Base-by-base conservation (phyloP, 495 filamentous ascomycete species). In the Neurospora discreta region DNA sequence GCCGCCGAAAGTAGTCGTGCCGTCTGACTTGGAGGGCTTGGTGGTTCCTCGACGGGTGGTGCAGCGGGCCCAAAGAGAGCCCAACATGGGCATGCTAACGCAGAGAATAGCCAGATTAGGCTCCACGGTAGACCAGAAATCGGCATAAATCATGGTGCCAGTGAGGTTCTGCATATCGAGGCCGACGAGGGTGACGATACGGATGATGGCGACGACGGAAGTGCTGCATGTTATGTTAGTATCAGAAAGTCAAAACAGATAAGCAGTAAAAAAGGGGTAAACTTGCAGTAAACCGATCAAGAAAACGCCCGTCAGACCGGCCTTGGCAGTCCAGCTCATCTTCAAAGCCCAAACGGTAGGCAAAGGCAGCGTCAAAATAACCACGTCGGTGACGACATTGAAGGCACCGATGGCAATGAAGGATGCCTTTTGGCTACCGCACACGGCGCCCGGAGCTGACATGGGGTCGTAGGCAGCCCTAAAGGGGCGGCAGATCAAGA, bases 51-150 rank as follows among this genome's bases (percentile, higher is more conserved):
- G 44, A 68, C 69, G 73, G 1, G 67, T 40, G 16, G 68, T 42
- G 39, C 73, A 76, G 16, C 73, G 71, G 3, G 75, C 36, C 68
- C 44, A 74, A 20, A 75, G 70, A 33, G 74, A 65, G 52, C 74
- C 70, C 39, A 77, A 38, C 75, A 77, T 77, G 46, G 75, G 75
- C 68, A 81, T 41, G 72, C 79, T 80, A 30, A 80, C 77, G 70
- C 80, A 81, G 6, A 80, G 71, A 68, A 81, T 77, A 23, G 74
- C 78, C 13, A 80, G 68, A 70, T 78, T 77, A 13, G 68, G 71
- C 72, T 81, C 80, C 23, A 78, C 73, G 40, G 74, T 72, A n/a
- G 80, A 80, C 80, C 79, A 80, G 67, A 77, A 77, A 18, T 72
- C 74, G 68, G 75, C 69, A 72, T 74, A 77, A 68, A 77, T 68